Evolutionary conservation across 129 eudicot genomes (phyloP), one percentile per base, ranked within the genome.

Genomic region (Tagetes patula): DNA sequence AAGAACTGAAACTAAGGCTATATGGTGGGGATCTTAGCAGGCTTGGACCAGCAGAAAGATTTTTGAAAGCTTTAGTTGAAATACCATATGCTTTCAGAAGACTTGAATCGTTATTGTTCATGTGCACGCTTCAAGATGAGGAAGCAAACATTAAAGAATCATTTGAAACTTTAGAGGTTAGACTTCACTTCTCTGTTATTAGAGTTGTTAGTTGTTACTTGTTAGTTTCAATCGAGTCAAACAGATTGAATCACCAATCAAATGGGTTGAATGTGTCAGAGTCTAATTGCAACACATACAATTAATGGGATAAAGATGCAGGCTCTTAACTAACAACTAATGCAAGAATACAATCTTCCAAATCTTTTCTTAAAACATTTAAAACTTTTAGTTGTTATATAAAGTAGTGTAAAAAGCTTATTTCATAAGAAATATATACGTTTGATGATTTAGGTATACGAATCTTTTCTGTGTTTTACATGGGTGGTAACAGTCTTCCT

Each of bases 41-140:
- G 74, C 88, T 86, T 48, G 86, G 88, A 67, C 85, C 88, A 30
- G 91, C 91, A 4, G 91, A 86, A 50, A 75, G 87, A 67, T 86
- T 86, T 75, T 39, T 86, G 40, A 86, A 86, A 75, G 82, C 36
- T 52, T 31, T 84, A 72, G 91, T 83, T 30, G 91, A 86, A 75
- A 75, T 84, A 3, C 91, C 91, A 0, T 86, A 75, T 75, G 91
- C 91, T 8, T 86, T 83, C 41, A 81, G 45, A 64, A 76, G 88
- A 47, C 75, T 84, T 11, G 88, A 86, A 58, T 77, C 88, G 6
- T 71, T 86, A 59, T 54, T 81, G 37, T 86, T 86, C 69, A 86
- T 86, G 91, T 74, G 85, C 77, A 75, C 84, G 0, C 75, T 86
- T 74, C 81, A 75, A 42, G 87, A 86, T 27, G 91, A 86, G 43